Evolutionary conservation across 352 stramenopile genomes (phyloP), one percentile per base, ranked within the genome.

Genomic region (Globisporangium cystogenes): DNA sequence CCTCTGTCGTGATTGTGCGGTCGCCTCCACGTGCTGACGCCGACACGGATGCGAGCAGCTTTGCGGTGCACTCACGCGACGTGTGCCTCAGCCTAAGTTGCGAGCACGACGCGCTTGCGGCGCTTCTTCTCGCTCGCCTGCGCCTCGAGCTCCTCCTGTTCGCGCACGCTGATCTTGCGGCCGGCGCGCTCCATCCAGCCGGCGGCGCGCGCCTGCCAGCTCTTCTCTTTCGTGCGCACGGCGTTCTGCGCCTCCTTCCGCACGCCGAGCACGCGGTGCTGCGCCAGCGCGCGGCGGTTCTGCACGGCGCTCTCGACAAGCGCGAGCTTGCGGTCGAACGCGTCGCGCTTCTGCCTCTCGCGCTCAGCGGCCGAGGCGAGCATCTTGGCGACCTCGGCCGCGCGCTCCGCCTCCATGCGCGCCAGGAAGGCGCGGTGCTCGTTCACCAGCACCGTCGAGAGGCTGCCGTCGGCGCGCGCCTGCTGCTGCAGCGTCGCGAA

Each of bases 151-250:
- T 97, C 87, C 62, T 97, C 87, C 54, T 91, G 74, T 66, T 93
- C 77, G 63, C 97, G 97, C 33, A 96, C 72, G 7, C 91, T 68
- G 57, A 97, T 77, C 64, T 98, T 98, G 31, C 87, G 76, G 8
- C 65, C 77, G 7, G 87, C 90, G 18, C 82, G 86, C 31, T 95
- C 83, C 50, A 97, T 77, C 84, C 90, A 98, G 16, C 74, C 83
- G 12, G 63, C 63, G 1, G 82, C 75, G 20, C 79, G 73, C 45
- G 71, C 62, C 60, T 97, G 91, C 87, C 90, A 97, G 16, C 70
- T 72, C 11, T 64, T 89, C 54, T 98, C 90, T 24, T 76, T 68
- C 40, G 53, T 55, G 18, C 77, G 77, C 26, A 95, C 64, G 61
- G 74, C 76, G 14, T 81, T 78, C 64, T 80, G 80, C 2, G 81